These are phyloP conservation scores for Tricholomella constricta DNA, from an alignment of 768 basidiomycete genomes.

Conservation along the genomic window DNA sequence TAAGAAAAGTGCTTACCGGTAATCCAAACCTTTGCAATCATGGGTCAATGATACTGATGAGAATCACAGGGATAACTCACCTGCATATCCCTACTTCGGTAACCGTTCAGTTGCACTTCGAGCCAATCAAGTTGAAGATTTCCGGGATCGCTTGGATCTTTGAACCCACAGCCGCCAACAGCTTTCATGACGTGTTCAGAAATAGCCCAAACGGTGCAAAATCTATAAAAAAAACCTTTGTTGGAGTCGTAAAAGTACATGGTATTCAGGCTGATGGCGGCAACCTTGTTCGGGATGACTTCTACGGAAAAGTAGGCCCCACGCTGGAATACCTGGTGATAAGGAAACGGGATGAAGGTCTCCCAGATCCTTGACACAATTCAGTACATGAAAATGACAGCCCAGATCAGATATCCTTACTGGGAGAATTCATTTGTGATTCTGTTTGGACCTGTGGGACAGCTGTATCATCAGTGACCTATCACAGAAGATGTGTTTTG, in stretches of 20 bases:
- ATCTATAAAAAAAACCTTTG: constrained; percentile 53
- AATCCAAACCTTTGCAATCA: constrained; percentile 42
- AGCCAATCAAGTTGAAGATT: constrained; percentile 90
- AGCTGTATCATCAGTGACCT: constrained; percentile 12
- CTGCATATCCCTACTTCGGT: constrained; percentile 72
- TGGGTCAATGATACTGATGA: background rate
- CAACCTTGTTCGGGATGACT: constrained; percentile 73
- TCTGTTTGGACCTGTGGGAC: constrained; percentile 58
- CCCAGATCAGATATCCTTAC: constrained; percentile 42
- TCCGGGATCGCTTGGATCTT: constrained; percentile 75
- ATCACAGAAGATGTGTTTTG: constrained; percentile 4
- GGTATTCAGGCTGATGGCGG: constrained; percentile 85
- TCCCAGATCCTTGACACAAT: constrained; percentile 71
- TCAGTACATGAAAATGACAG: constrained; percentile 16
- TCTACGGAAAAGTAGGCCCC: constrained; percentile 87
- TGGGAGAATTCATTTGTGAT: constrained; percentile 68
- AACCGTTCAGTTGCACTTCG: constrained; percentile 75
- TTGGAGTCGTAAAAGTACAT: constrained; percentile 92
- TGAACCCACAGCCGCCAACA: constrained; percentile 71
- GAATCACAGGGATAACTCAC: constrained; percentile 40
- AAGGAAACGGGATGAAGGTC: constrained; percentile 75
- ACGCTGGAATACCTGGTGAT: constrained; percentile 79
- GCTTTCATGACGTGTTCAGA: constrained; percentile 42
- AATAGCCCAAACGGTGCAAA: constrained; percentile 4
- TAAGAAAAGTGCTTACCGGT: constrained; percentile 34